Percentiles rank a stretch among this genome's conserved stretches.
phyloP scores from a whole-genome alignment of 257 asterid genomes.

The Hygrophila difformis region DNA sequence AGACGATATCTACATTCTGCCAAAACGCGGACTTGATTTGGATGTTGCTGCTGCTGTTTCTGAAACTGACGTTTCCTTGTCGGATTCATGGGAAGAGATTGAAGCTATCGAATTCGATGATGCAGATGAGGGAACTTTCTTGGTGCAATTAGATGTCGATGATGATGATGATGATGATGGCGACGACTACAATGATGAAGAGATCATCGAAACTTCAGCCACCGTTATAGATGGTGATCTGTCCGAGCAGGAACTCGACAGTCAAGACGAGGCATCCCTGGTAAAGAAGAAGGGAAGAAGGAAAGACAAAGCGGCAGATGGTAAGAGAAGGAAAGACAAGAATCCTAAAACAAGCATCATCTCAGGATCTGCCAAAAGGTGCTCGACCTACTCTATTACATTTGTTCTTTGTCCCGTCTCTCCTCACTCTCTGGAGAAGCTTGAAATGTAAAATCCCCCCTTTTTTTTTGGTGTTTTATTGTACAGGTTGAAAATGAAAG shows the following conservation, averaged over 20 bases:
- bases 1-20: constrained; percentile 9
- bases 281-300: constrained; percentile 21
- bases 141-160: constrained; percentile 4
- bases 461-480: constrained; percentile 1
- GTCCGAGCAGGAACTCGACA: constrained; percentile 16
- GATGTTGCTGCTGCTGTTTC: constrained; percentile 15
- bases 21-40: constrained; percentile 2
- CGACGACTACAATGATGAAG: constrained; percentile 25
- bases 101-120: constrained; percentile 13
- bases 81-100: constrained; percentile 20
- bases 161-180: too few relatives aligned
- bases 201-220: constrained; percentile 15
- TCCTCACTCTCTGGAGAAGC: too few relatives aligned
- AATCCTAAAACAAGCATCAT: constrained; percentile 31
- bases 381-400: constrained; percentile 1
- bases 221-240: constrained; percentile 7
- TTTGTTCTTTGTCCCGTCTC: background rate
- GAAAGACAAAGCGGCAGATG: constrained; percentile 31
- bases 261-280: constrained; percentile 19
- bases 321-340: constrained; percentile 40
- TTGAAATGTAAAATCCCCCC: background rate
- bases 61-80: constrained; percentile 12
- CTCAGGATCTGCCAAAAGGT: constrained; percentile 88
- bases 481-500: constrained; percentile 68
- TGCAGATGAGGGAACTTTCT: constrained; percentile 19